These are phyloP conservation scores for Russula olivacea DNA, from an alignment of 768 basidiomycete genomes.

Conservation along the genomic window DNA sequence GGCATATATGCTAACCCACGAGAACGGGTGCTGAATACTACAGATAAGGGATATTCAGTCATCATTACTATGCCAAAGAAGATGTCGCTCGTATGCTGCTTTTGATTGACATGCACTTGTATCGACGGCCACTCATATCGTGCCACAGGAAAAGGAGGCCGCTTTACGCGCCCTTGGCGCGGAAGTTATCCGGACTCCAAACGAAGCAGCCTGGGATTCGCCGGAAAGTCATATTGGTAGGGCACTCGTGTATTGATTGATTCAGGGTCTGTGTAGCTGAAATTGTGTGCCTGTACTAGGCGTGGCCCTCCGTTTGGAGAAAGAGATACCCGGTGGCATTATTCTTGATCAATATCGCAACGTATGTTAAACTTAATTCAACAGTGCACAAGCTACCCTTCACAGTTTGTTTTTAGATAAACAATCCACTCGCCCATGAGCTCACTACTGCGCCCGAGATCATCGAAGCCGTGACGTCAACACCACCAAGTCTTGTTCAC, in stretches of 20 bases:
- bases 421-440: constrained; percentile 92
- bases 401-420: constrained; percentile 38
- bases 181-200: constrained; percentile 91
- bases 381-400: constrained; percentile 1
- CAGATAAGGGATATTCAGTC: constrained; percentile 73
- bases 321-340: constrained; percentile 75
- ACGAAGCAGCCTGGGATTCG: constrained; percentile 81
- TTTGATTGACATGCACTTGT: not conserved
- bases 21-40: constrained; percentile 56
- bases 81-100: constrained; percentile 68
- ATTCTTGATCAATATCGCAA: constrained; percentile 92
- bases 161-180: constrained; percentile 88
- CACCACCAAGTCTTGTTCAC: constrained; percentile 49
- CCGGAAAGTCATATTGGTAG: constrained; percentile 90
- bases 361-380: constrained; percentile 36
- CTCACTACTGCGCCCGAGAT: constrained; percentile 89
- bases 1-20: constrained; percentile 21
- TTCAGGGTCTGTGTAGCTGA: constrained; percentile 57
- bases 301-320: constrained; percentile 70
- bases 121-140: not conserved
- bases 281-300: constrained; percentile 57
- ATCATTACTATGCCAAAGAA: constrained; percentile 91
- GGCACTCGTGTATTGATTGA: constrained; percentile 30
- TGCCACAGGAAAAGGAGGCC: constrained; percentile 82
- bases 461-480: constrained; percentile 64